phyloP scores from a whole-genome alignment of 768 basidiomycete species.

The Tulasnella sp. region DNA sequence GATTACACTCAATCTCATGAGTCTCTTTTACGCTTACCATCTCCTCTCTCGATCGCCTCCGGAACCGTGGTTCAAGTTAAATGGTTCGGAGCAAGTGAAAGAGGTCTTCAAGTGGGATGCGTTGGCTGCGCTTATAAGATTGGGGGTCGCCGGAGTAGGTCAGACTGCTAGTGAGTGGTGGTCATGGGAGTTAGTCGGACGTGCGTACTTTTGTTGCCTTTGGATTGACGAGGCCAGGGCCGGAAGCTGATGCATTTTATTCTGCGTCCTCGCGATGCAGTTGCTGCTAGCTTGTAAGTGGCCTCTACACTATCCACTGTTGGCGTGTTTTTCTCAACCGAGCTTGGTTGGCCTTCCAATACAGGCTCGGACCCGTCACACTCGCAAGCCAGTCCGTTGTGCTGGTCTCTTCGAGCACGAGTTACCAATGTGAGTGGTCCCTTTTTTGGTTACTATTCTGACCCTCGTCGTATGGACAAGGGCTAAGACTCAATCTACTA shows the following conservation, averaged over 20 bases:
- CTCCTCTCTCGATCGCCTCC: conserved; percentile 49
- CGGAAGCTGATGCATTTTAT: too few species aligned
- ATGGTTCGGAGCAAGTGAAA: neutral
- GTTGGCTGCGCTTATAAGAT: conserved; percentile 54
- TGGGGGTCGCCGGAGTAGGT: conserved; percentile 79
- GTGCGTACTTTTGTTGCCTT: conserved; percentile 25
- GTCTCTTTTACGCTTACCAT: conserved; percentile 49
- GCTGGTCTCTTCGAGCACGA: conserved; percentile 59
- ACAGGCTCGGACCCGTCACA: conserved; percentile 62
- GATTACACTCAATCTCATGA: conserved; percentile 76
- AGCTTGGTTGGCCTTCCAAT: conserved; percentile 22
- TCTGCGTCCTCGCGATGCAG: too few species aligned
- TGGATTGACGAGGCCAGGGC: neutral
- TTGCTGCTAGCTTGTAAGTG: conserved; percentile 44
- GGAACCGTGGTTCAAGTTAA: conserved; percentile 73
- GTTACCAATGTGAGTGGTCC: conserved; percentile 68
- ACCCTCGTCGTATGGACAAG: too few species aligned
- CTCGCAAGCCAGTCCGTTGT: conserved; percentile 88
- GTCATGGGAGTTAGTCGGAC: conserved; percentile 82
- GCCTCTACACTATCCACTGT: neutral
- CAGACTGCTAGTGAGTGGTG: conserved; percentile 64
- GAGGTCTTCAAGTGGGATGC: conserved; percentile 51
- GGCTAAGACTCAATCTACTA: too few species aligned
- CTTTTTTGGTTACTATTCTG: too few species aligned
- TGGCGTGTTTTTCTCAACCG: neutral